Percentiles rank a stretch among this genome's conserved stretches.
Evolutionary conservation across 768 basidiomycete species (phyloP).

Genomic region (Amanita subjunquillea): DNA sequence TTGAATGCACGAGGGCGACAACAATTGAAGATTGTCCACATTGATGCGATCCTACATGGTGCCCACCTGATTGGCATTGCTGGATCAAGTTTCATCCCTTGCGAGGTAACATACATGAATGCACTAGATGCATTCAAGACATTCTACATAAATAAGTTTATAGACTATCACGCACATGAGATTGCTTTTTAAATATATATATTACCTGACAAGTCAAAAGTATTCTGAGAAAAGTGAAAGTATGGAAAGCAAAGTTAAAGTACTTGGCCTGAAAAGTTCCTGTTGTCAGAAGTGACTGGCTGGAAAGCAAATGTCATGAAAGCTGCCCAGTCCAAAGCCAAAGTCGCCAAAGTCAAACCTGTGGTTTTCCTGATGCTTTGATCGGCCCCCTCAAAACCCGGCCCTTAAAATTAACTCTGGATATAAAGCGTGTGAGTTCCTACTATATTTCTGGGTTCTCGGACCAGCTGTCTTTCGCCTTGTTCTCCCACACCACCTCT

Average conservation of each 20-base stretch:
- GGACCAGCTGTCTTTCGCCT: slow-evolving; percentile 15
- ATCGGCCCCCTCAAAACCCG: slow-evolving; percentile 19
- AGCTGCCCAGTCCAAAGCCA: no score
- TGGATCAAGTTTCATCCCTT: neutral
- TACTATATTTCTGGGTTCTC: slow-evolving; percentile 16
- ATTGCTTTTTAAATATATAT: neutral
- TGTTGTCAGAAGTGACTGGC: no score
- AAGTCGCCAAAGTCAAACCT: no score
- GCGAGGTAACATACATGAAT: neutral
- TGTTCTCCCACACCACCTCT: neutral
- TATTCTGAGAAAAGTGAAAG: no score
- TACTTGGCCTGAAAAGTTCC: no score
- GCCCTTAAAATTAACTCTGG: slow-evolving; percentile 20
- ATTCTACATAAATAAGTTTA: no score
- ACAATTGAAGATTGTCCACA: neutral
- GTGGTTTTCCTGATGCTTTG: no score
- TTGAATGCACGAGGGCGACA: neutral
- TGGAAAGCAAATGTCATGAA: no score
- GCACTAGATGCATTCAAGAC: neutral
- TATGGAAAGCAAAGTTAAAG: no score
- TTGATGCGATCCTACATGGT: neutral
- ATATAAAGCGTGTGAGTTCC: slow-evolving; percentile 20
- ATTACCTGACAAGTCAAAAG: no score
- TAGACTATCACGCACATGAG: slow-evolving; percentile 1
- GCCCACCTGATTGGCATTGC: neutral